Percentiles rank a stretch among this genome's conserved stretches.
These are phyloP conservation scores for Epichloe typhina DNA, from an alignment of 2,329 filamentous ascomycete genomes.

Conservation along the genomic window DNA sequence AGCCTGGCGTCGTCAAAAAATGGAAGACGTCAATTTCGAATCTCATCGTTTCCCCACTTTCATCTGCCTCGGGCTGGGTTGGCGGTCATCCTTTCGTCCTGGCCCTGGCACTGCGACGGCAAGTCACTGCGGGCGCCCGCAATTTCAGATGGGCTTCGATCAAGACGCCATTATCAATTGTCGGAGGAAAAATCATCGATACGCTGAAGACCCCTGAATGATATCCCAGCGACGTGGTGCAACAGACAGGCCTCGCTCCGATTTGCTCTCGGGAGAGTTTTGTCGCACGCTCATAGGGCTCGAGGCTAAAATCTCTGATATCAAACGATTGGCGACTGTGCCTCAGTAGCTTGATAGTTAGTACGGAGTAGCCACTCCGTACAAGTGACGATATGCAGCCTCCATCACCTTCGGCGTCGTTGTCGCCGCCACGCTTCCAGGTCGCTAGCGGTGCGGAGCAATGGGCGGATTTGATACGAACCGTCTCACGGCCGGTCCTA, in stretches of 20 bases:
- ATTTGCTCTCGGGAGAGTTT: not conserved
- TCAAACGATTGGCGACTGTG: not conserved
- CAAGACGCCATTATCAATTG: too few relatives aligned
- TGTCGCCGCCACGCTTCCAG: conserved; percentile 2
- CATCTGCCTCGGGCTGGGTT: not conserved
- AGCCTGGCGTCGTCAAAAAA: not conserved
- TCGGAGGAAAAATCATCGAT: not conserved
- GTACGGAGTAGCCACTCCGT: not conserved
- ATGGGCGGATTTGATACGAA: conserved; percentile 11
- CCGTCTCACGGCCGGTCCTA: conserved; percentile 28
- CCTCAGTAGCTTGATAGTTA: not conserved
- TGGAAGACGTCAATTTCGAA: not conserved
- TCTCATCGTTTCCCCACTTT: not conserved
- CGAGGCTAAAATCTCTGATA: not conserved
- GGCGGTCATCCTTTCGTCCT: not conserved
- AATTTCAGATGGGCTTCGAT: too few relatives aligned
- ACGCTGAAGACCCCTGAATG: not conserved
- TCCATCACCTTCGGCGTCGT: not conserved
- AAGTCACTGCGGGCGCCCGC: too few relatives aligned
- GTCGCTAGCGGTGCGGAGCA: conserved; percentile 7
- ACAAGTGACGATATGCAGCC: not conserved
- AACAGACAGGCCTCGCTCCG: not conserved
- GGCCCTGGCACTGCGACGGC: too few relatives aligned
- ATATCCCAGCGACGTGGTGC: not conserved
- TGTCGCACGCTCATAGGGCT: not conserved